A percentile compares a stretch with the other conserved stretches of the same genome.
These are phyloP conservation scores for Yamagishiella unicocca DNA, from an alignment of 139 green algal species.

Conservation along the genomic window DNA sequence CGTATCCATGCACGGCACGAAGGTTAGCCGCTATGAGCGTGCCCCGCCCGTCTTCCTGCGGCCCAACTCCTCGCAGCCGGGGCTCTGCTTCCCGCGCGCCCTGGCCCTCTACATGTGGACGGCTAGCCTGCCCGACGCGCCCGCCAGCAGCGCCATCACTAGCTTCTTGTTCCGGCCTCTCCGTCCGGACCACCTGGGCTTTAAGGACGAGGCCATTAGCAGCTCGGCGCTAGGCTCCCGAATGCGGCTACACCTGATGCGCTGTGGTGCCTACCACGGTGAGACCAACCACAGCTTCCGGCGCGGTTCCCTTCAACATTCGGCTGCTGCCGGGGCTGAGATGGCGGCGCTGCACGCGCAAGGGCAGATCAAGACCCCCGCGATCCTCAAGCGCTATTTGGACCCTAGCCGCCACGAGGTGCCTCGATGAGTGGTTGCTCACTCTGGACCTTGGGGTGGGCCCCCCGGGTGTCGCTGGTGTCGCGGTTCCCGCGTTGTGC, in stretches of 20 bases:
- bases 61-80: neutral
- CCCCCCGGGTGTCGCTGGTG: neutral
- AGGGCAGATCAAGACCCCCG: neutral
- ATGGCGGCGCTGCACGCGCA: neutral
- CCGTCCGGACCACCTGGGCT: neutral
- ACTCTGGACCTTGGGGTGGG: too few relatives aligned
- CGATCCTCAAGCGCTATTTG: neutral
- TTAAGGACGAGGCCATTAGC: neutral
- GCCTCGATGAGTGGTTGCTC: too few relatives aligned
- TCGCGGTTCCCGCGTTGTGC: neutral
- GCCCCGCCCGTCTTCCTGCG: neutral
- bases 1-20: too few relatives aligned
- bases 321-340: neutral
- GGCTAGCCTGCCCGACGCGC: neutral
- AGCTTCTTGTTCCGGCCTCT: conserved; percentile 3
- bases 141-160: neutral
- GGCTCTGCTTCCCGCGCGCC: neutral
- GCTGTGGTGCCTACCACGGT: neutral
- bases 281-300: conserved; percentile 31
- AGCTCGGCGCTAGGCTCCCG: neutral
- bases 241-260: neutral
- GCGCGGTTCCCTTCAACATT: neutral
- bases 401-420: neutral
- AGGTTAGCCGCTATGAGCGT: too few relatives aligned
- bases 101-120: neutral